Percentiles rank a stretch among this genome's conserved stretches.
Evolutionary conservation across 2,329 filamentous ascomycete genomes (phyloP).

Genomic region (Didymella exigua): DNA sequence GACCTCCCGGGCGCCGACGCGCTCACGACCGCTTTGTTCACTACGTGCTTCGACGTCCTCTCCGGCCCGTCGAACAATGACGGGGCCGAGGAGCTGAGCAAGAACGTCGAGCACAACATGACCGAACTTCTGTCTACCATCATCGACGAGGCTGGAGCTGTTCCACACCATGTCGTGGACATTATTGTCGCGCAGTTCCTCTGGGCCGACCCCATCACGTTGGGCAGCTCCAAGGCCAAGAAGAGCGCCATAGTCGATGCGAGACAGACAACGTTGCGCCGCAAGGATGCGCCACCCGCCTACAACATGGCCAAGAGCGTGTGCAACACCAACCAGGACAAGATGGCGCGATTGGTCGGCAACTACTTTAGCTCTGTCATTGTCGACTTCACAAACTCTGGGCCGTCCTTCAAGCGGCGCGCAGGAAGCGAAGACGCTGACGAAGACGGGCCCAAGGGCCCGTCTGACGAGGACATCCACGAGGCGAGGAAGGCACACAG

Average conservation of each 20-base stretch:
- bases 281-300: slow-evolving; percentile 86
- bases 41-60: slow-evolving; percentile 88
- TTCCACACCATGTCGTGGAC: slow-evolving; percentile 84
- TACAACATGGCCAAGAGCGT: slow-evolving; percentile 97
- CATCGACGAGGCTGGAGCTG: slow-evolving; percentile 80
- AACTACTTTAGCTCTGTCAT: slow-evolving; percentile 98
- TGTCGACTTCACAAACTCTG: slow-evolving; percentile 71
- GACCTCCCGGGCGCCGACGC: slow-evolving; percentile 84
- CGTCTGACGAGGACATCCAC: slow-evolving; percentile 81
- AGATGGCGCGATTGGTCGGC: slow-evolving; percentile 92
- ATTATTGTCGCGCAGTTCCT: slow-evolving; percentile 95
- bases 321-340: slow-evolving; percentile 86
- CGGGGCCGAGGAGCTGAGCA: slow-evolving; percentile 81
- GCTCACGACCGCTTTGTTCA: slow-evolving; percentile 76
- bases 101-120: slow-evolving; percentile 93
- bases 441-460: slow-evolving; percentile 60
- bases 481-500: slow-evolving; percentile 89
- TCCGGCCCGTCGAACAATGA: slow-evolving; percentile 76
- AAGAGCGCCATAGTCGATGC: slow-evolving; percentile 64
- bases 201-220: slow-evolving; percentile 73
- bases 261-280: slow-evolving; percentile 80
- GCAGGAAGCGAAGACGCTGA: slow-evolving; percentile 50
- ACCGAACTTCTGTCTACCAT: slow-evolving; percentile 82
- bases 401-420: slow-evolving; percentile 26
- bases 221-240: slow-evolving; percentile 58